These are phyloP conservation scores for Kodamaea ohmeri DNA, from an alignment of 1,139 yeast species.

Conservation along the genomic window DNA sequence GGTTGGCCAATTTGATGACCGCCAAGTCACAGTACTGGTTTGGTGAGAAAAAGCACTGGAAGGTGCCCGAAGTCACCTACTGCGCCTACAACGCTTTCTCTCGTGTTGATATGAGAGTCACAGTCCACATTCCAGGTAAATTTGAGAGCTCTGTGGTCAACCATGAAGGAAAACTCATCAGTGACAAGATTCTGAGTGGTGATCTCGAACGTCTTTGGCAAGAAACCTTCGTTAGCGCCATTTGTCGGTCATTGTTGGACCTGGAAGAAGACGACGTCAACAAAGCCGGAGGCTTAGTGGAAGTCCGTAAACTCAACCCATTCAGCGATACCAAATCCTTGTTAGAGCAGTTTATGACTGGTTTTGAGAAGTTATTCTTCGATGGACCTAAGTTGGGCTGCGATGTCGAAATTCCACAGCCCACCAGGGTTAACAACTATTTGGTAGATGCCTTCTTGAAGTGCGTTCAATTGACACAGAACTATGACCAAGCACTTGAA, in stretches of 20 bases:
- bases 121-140: conserved; percentile 48
- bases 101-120: conserved; percentile 28
- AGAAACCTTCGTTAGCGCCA: conserved; percentile 68
- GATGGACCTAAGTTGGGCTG: conserved; percentile 68
- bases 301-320: conserved; percentile 53
- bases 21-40: conserved; percentile 57
- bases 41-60: conserved; percentile 70
- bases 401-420: conserved; percentile 64
- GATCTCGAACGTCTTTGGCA: conserved; percentile 50
- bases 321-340: conserved; percentile 45
- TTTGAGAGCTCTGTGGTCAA: conserved; percentile 47
- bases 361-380: conserved; percentile 62
- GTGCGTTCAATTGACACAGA: conserved; percentile 63
- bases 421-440: conserved; percentile 68
- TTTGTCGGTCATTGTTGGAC: conserved; percentile 64
- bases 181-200: conserved; percentile 34
- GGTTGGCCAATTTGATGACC: conserved; percentile 69
- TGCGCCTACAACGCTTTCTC: conserved; percentile 51
- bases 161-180: conserved; percentile 43
- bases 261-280: conserved; percentile 64
- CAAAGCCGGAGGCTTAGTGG: conserved; percentile 52
- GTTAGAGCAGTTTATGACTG: conserved; percentile 54
- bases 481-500: conserved; percentile 57
- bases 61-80: conserved; percentile 62
- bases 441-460: conserved; percentile 73